Evolutionary conservation across 768 basidiomycete genomes (phyloP).

Genomic region (Lentinus brumalis): DNA sequence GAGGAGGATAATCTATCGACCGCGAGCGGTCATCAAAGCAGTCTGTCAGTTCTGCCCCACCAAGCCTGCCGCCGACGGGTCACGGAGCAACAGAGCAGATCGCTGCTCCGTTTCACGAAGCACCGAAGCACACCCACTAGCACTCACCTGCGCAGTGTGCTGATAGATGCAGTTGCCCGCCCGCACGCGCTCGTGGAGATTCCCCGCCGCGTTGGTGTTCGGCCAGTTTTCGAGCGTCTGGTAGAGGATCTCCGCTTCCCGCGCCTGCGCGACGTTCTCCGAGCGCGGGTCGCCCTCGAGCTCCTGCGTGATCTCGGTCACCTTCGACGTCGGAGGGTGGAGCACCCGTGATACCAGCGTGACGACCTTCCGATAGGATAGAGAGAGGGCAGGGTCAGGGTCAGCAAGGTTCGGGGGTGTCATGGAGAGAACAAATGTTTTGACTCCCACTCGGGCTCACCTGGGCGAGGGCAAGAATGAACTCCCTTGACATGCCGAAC

Average conservation of each 20-base stretch:
- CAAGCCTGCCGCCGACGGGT: background rate
- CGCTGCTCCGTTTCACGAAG: slow-evolving; percentile 11
- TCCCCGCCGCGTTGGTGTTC: slow-evolving; percentile 22
- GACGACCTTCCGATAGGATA: slow-evolving; percentile 13
- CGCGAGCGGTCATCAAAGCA: slow-evolving; percentile 2
- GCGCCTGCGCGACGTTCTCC: slow-evolving; percentile 24
- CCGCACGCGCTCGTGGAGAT: slow-evolving; percentile 28
- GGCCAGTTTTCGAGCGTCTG: slow-evolving; percentile 29
- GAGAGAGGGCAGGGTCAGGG: background rate
- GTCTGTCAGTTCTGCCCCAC: slow-evolving; percentile 15
- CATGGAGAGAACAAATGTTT: background rate
- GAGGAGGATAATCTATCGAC: slow-evolving; percentile 35
- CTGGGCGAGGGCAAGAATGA: slow-evolving; percentile 32
- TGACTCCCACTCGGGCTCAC: slow-evolving; percentile 20
- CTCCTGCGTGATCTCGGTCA: slow-evolving; percentile 19
- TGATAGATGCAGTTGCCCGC: slow-evolving; percentile 41
- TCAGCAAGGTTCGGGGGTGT: background rate
- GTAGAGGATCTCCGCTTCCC: slow-evolving; percentile 28
- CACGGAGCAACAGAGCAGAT: background rate
- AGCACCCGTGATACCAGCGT: slow-evolving; percentile 27
- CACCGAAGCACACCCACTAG: background rate
- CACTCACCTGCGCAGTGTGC: slow-evolving; percentile 36
- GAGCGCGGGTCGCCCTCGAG: slow-evolving; percentile 6
- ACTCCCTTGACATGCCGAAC: slow-evolving; percentile 41
- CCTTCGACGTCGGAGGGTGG: slow-evolving; percentile 7